Evolutionary conservation across 73 alveolate species (phyloP).

Genomic region (Urostyla sp.): DNA sequence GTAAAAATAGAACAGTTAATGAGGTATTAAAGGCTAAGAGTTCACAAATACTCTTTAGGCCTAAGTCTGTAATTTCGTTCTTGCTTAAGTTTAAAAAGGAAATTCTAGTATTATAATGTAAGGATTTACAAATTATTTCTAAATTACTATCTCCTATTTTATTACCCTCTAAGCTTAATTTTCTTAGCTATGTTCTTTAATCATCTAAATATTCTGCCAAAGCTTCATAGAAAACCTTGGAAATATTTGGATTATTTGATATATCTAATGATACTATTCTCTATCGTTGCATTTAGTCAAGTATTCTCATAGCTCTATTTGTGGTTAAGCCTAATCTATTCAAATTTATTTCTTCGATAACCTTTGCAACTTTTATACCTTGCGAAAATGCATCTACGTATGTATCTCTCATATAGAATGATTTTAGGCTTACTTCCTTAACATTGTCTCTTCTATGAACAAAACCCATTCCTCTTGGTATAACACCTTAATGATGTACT

Average conservation of each 20-base stretch:
- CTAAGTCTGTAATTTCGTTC: constrained; percentile 61
- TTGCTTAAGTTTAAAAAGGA: constrained; percentile 58
- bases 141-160: constrained; percentile 48
- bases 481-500: constrained; percentile 21
- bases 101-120: constrained; percentile 37
- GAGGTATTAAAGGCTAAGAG: constrained; percentile 43
- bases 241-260: constrained; percentile 15
- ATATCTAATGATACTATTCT: constrained; percentile 20
- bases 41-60: constrained; percentile 40
- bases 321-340: constrained; percentile 25
- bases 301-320: constrained; percentile 24
- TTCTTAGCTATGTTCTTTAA: not conserved
- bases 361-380: constrained; percentile 52
- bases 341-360: constrained; percentile 33
- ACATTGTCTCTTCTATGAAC: constrained; percentile 54
- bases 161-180: constrained; percentile 55
- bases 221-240: constrained; percentile 11
- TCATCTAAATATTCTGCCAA: constrained; percentile 48
- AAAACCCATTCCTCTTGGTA: constrained; percentile 67
- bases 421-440: constrained; percentile 20
- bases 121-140: constrained; percentile 13
- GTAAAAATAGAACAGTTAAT: constrained; percentile 51
- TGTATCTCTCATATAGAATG: constrained; percentile 62
- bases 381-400: constrained; percentile 59
- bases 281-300: not conserved